These are phyloP conservation scores for Euphrasia confusa DNA, from an alignment of 257 asterid genomes.

Conservation along the genomic window DNA sequence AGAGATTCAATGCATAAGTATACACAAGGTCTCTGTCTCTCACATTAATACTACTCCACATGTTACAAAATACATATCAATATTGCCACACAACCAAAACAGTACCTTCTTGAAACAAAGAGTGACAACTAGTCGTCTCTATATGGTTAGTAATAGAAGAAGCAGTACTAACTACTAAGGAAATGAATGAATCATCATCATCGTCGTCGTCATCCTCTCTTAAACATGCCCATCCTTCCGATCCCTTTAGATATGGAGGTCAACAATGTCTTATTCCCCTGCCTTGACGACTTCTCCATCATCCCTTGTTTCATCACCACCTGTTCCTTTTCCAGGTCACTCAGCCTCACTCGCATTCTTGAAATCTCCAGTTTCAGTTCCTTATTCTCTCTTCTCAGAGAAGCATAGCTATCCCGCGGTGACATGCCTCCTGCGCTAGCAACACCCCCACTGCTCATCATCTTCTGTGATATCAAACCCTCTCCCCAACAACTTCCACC, in stretches of 20 bases:
- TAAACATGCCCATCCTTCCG: constrained; percentile 50
- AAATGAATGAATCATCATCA: not conserved
- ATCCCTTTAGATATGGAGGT: constrained; percentile 62
- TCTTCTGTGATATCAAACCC: constrained; percentile 40
- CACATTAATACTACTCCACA: no score
- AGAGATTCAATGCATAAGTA: no score
- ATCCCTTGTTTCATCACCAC: constrained; percentile 65
- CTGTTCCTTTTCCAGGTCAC: constrained; percentile 62
- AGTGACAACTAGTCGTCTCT: no score
- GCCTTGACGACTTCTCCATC: constrained; percentile 45
- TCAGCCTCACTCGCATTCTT: constrained; percentile 60
- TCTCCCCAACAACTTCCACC: constrained; percentile 40
- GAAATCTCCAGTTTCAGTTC: constrained; percentile 65
- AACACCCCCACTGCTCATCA: constrained; percentile 47
- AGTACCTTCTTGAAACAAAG: no score
- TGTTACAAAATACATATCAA: no score
- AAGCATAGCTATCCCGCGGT: constrained; percentile 55
- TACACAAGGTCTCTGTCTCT: no score
- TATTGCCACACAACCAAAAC: no score
- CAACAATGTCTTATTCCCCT: constrained; percentile 38
- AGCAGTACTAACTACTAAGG: no score
- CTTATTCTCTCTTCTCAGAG: constrained; percentile 58
- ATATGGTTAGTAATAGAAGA: no score
- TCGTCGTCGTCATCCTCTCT: not conserved
- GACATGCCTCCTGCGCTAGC: constrained; percentile 48